Evolutionary conservation across 148 eudicot species (phyloP).

Genomic region (Nepenthes gracilis): DNA sequence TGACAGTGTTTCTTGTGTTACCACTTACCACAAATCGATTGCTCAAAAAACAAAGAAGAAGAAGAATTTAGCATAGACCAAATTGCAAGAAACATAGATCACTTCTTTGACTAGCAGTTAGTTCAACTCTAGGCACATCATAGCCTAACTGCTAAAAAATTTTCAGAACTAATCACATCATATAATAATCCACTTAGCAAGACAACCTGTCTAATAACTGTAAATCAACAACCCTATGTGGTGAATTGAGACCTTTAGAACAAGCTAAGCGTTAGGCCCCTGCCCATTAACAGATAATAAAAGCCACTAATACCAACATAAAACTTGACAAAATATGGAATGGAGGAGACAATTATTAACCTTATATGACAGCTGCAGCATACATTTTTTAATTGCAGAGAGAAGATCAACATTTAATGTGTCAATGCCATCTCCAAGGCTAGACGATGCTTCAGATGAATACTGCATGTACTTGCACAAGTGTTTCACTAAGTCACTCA

Average conservation of each 20-base stretch:
- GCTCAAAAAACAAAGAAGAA: not conserved
- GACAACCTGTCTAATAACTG: too few relatives aligned
- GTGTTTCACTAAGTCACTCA: conserved; percentile 59
- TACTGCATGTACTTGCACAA: conserved; percentile 70
- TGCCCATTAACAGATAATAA: not conserved
- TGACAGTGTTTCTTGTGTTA: conserved; percentile 4
- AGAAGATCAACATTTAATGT: conserved; percentile 60
- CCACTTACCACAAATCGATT: not conserved
- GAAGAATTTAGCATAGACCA: too few relatives aligned
- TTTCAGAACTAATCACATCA: not conserved
- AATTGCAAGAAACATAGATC: too few relatives aligned
- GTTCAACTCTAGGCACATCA: too few relatives aligned
- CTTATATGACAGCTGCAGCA: conserved; percentile 58
- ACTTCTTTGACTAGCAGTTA: too few relatives aligned
- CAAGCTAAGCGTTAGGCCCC: too few relatives aligned
- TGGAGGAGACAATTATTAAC: conserved; percentile 16
- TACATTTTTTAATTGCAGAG: conserved; percentile 66
- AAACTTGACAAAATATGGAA: not conserved
- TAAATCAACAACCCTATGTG: too few relatives aligned
- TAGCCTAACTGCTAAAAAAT: not conserved
- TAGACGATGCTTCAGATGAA: conserved; percentile 39
- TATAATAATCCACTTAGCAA: not conserved
- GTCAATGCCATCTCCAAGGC: conserved; percentile 28
- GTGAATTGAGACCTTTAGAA: too few relatives aligned
- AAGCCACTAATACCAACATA: not conserved